Conservation (phyloP, 2,329 filamentous ascomycete species). For the Paramyrothecium sp. region DNA sequence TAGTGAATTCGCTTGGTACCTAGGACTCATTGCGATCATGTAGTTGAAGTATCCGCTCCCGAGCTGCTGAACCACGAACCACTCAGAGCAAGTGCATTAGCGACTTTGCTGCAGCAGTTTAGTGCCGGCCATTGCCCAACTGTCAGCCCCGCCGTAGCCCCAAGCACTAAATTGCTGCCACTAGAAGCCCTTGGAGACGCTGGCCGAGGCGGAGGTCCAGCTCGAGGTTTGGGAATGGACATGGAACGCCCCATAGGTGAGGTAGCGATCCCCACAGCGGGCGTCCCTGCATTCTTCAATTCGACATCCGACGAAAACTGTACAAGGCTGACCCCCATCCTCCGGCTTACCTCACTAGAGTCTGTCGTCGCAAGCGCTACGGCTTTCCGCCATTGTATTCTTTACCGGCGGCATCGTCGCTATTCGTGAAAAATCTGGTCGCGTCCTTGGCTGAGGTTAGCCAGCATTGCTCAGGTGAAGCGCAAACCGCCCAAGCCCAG, state of each 20-base stretch:
- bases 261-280: not conserved
- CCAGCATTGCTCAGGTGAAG: too few relatives aligned
- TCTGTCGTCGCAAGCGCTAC: too few relatives aligned
- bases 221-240: too few relatives aligned
- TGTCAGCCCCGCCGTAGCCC: not conserved
- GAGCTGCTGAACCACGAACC: too few relatives aligned
- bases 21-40: too few relatives aligned
- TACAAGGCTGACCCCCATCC: not conserved
- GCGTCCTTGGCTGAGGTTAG: not conserved
- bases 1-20: too few relatives aligned
- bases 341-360: not conserved
- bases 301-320: not conserved
- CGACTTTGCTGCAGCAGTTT: not conserved
- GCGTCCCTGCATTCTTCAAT: not conserved
- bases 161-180: not conserved
- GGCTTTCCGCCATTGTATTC: too few relatives aligned
- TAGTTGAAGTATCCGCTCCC: too few relatives aligned
- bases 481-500: not conserved
- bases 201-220: too few relatives aligned
- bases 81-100: too few relatives aligned
- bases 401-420: too few relatives aligned
- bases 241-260: not conserved
- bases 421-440: not conserved
- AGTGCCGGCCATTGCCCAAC: not conserved
- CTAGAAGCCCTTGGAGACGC: too few relatives aligned